A percentile compares a stretch with the other conserved stretches of the same genome.
These are phyloP conservation scores for Saccharomycopsis lassenensis DNA, from an alignment of 805 yeast species.

Conservation along the genomic window DNA sequence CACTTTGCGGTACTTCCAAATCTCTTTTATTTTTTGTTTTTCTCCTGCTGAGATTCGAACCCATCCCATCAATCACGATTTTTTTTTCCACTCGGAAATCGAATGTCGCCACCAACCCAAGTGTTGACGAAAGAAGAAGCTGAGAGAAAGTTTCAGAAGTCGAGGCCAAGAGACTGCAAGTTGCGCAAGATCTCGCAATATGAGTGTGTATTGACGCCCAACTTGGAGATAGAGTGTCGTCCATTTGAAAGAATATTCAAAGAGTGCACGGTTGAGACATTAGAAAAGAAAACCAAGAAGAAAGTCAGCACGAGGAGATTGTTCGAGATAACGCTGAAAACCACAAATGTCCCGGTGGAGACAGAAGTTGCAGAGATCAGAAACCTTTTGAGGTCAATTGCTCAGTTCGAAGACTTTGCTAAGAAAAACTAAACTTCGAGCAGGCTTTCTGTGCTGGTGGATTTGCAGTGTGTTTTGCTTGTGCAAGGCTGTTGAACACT, in stretches of 20 bases:
- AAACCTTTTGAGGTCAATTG: not conserved
- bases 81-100: too few species aligned
- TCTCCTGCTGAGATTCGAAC: too few species aligned
- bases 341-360: slow-evolving; percentile 3
- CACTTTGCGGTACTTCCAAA: not conserved
- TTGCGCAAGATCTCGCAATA: slow-evolving; percentile 14
- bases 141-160: too few species aligned
- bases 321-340: slow-evolving; percentile 11
- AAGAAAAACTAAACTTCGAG: not conserved
- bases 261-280: slow-evolving; percentile 8
- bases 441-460: not conserved
- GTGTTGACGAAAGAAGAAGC: slow-evolving; percentile 4
- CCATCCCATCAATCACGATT: too few species aligned
- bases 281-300: slow-evolving; percentile 7
- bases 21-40: not conserved
- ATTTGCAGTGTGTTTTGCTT: not conserved
- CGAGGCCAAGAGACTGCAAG: slow-evolving; percentile 8
- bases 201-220: slow-evolving; percentile 8
- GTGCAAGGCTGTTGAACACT: not conserved
- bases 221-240: slow-evolving; percentile 8
- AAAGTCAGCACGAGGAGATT: not conserved
- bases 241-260: slow-evolving; percentile 15
- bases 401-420: slow-evolving; percentile 7
- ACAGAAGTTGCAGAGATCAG: slow-evolving; percentile 1
- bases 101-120: slow-evolving; percentile 10